Conservation (phyloP, 2,329 filamentous ascomycete genomes). For the Polytolypa hystricis region DNA sequence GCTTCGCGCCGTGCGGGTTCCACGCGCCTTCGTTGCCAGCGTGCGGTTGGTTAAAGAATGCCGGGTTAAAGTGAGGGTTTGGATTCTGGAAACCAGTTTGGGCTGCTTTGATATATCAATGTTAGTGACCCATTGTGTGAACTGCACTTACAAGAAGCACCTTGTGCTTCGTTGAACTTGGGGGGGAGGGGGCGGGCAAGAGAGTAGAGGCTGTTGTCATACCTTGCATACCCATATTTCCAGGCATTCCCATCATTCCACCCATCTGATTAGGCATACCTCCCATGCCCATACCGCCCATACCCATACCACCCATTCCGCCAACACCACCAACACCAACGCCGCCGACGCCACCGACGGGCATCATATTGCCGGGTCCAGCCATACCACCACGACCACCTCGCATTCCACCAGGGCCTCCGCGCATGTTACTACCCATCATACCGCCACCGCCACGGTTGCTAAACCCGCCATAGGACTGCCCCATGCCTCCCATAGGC, state of each 20-base stretch:
- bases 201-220: constrained; percentile 13
- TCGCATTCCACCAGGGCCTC: constrained; percentile 47
- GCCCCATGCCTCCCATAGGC: constrained; percentile 44
- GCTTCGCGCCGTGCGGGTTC: constrained; percentile 73
- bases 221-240: constrained; percentile 41
- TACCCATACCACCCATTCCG: constrained; percentile 42
- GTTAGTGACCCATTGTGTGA: background rate
- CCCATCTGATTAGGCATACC: constrained; percentile 28
- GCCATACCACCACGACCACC: constrained; percentile 50
- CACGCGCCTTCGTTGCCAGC: constrained; percentile 51
- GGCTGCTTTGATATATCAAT: constrained; percentile 10
- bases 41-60: constrained; percentile 52
- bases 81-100: constrained; percentile 55
- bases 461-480: constrained; percentile 37
- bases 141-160: too few relatives aligned
- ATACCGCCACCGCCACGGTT: constrained; percentile 45
- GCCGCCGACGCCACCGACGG: constrained; percentile 35
- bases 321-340: constrained; percentile 38
- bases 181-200: constrained; percentile 14
- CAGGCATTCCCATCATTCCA: constrained; percentile 35
- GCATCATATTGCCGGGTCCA: constrained; percentile 21
- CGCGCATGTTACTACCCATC: constrained; percentile 43
- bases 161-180: too few relatives aligned
- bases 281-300: constrained; percentile 48
- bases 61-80: constrained; percentile 60